phyloP scores from a whole-genome alignment of 2,329 filamentous ascomycete genomes.

The Pseudopyricularia javanii region DNA sequence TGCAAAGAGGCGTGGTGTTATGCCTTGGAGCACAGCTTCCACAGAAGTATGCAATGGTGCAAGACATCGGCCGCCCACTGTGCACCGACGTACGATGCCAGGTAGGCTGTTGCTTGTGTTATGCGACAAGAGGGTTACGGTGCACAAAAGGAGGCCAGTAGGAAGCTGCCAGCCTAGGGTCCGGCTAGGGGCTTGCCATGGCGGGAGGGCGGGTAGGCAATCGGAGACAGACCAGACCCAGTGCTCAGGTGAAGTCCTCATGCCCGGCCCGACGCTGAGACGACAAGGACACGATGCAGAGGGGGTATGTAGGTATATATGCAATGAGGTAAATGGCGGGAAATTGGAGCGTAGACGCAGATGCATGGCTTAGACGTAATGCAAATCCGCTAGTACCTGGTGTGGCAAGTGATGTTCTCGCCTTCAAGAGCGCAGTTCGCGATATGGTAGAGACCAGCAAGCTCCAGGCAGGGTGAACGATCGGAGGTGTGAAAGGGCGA shows the following conservation, averaged over 20 bases:
- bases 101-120: background rate
- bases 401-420: background rate
- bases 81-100: background rate
- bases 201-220: background rate
- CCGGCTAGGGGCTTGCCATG: background rate
- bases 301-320: background rate
- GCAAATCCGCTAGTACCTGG: background rate
- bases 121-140: background rate
- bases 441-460: background rate
- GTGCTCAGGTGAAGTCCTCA: background rate
- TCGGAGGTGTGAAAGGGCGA: background rate
- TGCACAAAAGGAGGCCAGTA: background rate
- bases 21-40: background rate
- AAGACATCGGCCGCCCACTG: background rate
- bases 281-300: background rate
- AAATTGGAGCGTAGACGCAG: too few relatives aligned
- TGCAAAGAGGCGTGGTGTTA: background rate
- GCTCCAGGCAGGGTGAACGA: background rate
- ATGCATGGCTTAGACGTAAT: background rate
- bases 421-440: background rate
- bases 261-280: background rate
- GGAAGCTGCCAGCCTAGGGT: background rate
- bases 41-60: background rate
- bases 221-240: background rate
- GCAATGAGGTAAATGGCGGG: background rate